phyloP scores from a whole-genome alignment of 768 basidiomycete species.

The Macrolepiota fuliginosa region DNA sequence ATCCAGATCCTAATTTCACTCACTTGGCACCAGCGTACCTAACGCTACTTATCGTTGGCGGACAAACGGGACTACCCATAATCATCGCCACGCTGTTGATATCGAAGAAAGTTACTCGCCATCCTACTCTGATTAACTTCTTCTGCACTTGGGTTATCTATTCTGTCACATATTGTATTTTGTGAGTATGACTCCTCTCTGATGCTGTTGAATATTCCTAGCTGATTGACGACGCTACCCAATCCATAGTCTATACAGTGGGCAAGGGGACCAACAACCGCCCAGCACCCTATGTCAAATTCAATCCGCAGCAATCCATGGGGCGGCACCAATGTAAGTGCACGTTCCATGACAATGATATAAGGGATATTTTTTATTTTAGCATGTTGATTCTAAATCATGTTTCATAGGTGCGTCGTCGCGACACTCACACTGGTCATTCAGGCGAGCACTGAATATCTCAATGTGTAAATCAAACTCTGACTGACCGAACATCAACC shows the following conservation, averaged over 20 bases:
- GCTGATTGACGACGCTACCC: neutral
- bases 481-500: neutral
- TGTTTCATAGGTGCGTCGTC: constrained; percentile 20
- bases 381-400: neutral
- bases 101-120: constrained; percentile 40
- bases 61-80: constrained; percentile 49
- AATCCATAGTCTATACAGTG: constrained; percentile 14
- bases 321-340: constrained; percentile 50
- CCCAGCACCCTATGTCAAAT: constrained; percentile 38
- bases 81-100: constrained; percentile 44
- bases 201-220: neutral
- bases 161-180: constrained; percentile 47
- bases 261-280: constrained; percentile 17
- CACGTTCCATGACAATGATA: constrained; percentile 1
- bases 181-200: constrained; percentile 35
- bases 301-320: constrained; percentile 54
- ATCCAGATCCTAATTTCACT: constrained; percentile 16
- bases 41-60: constrained; percentile 47
- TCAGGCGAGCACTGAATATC: constrained; percentile 18
- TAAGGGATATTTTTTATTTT: neutral
- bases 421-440: constrained; percentile 25
- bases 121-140: constrained; percentile 55
- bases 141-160: constrained; percentile 56
- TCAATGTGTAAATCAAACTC: neutral
- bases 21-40: constrained; percentile 39